A percentile compares a stretch with the other conserved stretches of the same genome.
phyloP scores from a whole-genome alignment of 2,329 filamentous ascomycete genomes.

The Alternaria sp. region DNA sequence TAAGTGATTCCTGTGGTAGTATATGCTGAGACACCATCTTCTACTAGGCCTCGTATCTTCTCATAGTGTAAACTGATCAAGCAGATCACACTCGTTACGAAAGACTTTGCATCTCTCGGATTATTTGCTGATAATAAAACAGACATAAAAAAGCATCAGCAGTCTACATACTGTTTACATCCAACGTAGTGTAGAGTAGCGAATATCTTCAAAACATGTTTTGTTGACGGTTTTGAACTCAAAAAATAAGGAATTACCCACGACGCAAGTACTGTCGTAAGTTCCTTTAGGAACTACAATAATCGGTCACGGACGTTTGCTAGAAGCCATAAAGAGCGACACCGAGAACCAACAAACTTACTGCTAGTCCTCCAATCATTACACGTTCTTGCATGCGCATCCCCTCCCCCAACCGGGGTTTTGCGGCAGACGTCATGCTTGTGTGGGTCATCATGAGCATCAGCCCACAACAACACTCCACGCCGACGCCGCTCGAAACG shows the following conservation, averaged over 20 bases:
- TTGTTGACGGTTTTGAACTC: not conserved
- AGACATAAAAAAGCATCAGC: too few species aligned
- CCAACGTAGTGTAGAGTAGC: not conserved
- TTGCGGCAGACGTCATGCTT: conserved; percentile 27
- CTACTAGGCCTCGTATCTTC: not conserved
- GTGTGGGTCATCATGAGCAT: conserved; percentile 20
- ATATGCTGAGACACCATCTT: not conserved
- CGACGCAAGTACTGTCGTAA: not conserved
- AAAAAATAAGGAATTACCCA: not conserved
- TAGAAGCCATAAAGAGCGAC: not conserved
- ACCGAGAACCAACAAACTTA: not conserved
- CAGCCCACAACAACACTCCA: conserved; percentile 22
- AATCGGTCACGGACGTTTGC: not conserved
- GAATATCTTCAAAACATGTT: too few species aligned
- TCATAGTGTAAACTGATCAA: not conserved
- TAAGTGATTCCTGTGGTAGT: not conserved
- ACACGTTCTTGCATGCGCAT: not conserved
- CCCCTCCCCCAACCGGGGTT: conserved; percentile 18
- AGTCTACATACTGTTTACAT: not conserved
- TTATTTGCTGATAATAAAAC: too few species aligned
- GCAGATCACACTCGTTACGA: not conserved
- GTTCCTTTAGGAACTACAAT: not conserved
- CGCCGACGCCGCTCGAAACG: conserved; percentile 13
- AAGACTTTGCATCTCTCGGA: not conserved
- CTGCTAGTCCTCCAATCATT: not conserved